Percentiles rank a stretch among this genome's conserved stretches.
Conservation (phyloP, 2,329 filamentous ascomycete genomes). For the Botryotinia convoluta region DNA sequence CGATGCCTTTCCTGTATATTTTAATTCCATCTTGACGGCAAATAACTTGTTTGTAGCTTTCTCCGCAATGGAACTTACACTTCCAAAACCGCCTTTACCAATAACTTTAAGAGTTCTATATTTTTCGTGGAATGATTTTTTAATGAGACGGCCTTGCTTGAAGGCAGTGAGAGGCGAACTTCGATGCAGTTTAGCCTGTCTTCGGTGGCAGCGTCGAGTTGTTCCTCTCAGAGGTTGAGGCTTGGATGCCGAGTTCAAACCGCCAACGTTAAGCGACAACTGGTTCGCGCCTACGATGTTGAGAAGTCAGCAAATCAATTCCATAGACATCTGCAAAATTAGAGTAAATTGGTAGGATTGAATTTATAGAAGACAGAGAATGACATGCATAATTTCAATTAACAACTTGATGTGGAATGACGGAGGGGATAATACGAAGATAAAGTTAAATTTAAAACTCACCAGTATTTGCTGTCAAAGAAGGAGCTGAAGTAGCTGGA, state of each 20-base stretch:
- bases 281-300: neutral
- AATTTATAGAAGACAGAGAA: neutral
- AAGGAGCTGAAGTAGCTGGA: neutral
- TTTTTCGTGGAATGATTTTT: neutral
- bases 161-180: neutral
- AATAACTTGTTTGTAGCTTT: neutral
- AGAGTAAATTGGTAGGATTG: neutral
- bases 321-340: neutral
- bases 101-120: neutral
- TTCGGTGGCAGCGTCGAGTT: neutral
- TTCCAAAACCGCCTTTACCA: neutral
- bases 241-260: neutral
- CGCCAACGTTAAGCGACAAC: neutral
- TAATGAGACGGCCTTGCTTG: neutral
- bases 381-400: neutral
- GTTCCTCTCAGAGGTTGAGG: neutral
- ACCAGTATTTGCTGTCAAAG: neutral
- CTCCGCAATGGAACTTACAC: neutral
- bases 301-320: neutral
- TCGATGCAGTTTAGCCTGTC: neutral
- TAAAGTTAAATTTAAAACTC: neutral
- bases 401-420: neutral
- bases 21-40: neutral
- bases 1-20: rapidly evolving
- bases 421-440: neutral